phyloP scores from a whole-genome alignment of 306 rosid species.

The Notholithocarpus densiflorus region DNA sequence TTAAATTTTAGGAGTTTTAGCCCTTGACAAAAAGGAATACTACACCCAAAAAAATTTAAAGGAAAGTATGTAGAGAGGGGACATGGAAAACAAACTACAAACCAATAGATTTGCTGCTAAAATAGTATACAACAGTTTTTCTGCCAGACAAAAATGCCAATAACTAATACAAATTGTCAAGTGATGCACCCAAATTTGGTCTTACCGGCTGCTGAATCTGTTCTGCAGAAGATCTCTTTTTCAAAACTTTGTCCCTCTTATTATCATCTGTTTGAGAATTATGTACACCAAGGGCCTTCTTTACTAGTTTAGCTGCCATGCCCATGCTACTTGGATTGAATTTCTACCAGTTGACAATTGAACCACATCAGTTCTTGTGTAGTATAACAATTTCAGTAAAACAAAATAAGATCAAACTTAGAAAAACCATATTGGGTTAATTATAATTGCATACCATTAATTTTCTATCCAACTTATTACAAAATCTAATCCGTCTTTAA shows the following conservation, averaged over 20 bases:
- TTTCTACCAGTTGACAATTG: conserved; percentile 39
- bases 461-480: background rate
- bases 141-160: background rate
- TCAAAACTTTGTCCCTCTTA: conserved; percentile 29
- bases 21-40: background rate
- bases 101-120: background rate
- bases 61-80: background rate
- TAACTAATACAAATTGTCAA: background rate
- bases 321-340: conserved; percentile 46
- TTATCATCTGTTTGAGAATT: conserved; percentile 39
- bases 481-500: background rate
- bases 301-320: conserved; percentile 41
- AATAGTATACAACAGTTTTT: background rate
- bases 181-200: conserved; percentile 14
- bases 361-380: conserved; percentile 11
- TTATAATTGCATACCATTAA: background rate
- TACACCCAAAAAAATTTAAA: background rate
- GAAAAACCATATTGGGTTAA: background rate
- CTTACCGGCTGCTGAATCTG: conserved; percentile 54
- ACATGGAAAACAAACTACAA: background rate
- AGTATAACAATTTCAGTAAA: conserved; percentile 1
- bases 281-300: conserved; percentile 35
- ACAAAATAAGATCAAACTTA: background rate
- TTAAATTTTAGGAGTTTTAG: background rate
- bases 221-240: conserved; percentile 39